Evolutionary conservation across 768 basidiomycete genomes (phyloP).

Genomic region (Clavulina sp.): DNA sequence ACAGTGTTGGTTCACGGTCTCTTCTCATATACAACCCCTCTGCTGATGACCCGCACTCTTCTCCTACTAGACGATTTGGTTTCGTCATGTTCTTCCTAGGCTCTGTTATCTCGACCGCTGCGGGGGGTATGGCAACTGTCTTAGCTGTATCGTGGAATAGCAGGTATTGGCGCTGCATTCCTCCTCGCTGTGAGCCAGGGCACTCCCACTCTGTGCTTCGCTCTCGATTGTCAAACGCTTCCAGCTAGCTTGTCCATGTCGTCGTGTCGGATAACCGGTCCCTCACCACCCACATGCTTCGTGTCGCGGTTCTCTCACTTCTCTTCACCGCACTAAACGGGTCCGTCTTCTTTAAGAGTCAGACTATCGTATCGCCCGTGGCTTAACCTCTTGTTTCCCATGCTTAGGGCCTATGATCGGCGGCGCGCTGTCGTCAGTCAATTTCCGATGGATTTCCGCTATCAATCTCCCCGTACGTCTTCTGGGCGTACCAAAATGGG

Average conservation of each 20-base stretch:
- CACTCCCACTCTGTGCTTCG: not conserved
- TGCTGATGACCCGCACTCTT: not conserved
- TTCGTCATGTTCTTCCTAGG: constrained; percentile 30
- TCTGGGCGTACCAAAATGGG: too few species aligned
- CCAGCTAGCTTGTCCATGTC: constrained; percentile 19
- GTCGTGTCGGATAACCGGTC: constrained; percentile 29
- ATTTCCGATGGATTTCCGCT: constrained; percentile 38
- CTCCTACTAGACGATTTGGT: constrained; percentile 20
- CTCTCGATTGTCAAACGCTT: too few species aligned
- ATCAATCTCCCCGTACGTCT: constrained; percentile 30
- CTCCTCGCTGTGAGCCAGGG: constrained; percentile 5
- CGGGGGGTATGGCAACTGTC: constrained; percentile 28
- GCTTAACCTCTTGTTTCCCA: not conserved
- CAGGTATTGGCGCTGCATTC: constrained; percentile 14
- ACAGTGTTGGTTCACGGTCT: constrained; percentile 17
- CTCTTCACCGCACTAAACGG: constrained; percentile 22
- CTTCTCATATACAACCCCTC: not conserved
- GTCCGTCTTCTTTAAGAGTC: not conserved
- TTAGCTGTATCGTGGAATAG: constrained; percentile 27
- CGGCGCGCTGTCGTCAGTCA: constrained; percentile 24
- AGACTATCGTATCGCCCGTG: not conserved
- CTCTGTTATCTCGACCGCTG: constrained; percentile 31
- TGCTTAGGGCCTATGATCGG: constrained; percentile 29
- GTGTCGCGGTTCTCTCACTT: constrained; percentile 25
- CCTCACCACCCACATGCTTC: constrained; percentile 26